Evolutionary conservation across 148 eudicot species (phyloP).

Genomic region (Tetragonia tetragonoides): DNA sequence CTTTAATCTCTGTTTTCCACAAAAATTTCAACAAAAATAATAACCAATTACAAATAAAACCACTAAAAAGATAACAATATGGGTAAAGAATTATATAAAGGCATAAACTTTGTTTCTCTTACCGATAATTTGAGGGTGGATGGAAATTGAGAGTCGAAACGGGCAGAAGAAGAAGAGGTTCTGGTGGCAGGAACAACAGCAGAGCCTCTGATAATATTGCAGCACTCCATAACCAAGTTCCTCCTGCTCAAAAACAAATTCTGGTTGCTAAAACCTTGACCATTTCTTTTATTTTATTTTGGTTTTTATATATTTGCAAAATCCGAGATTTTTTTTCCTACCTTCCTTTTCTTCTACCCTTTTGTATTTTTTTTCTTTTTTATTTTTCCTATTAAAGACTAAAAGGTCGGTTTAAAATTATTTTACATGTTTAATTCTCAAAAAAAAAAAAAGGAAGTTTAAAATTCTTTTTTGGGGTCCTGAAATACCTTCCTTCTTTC

Average conservation of each 20-base stretch:
- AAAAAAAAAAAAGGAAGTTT: too few species aligned
- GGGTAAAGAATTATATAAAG: not conserved
- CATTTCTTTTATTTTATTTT: not conserved
- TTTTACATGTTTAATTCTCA: too few species aligned
- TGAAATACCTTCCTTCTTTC: too few species aligned
- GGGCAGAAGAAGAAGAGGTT: slow-evolving; percentile 39
- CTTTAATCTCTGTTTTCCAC: slow-evolving; percentile 40
- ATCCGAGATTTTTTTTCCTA: not conserved
- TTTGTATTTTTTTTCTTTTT: too few species aligned
- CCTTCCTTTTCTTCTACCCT: too few species aligned
- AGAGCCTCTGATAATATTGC: slow-evolving; percentile 43
- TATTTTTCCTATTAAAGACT: too few species aligned
- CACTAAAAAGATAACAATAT: not conserved
- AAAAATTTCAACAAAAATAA: slow-evolving; percentile 11
- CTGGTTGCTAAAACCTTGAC: not conserved
- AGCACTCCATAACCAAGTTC: slow-evolving; percentile 49
- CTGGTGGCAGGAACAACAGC: slow-evolving; percentile 33
- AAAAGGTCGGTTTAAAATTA: not conserved
- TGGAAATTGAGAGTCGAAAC: slow-evolving; percentile 35
- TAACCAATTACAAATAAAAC: not conserved
- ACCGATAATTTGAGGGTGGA: slow-evolving; percentile 46
- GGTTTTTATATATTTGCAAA: not conserved
- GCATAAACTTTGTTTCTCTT: not conserved
- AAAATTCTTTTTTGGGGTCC: too few species aligned
- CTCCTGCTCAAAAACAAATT: not conserved